Percentiles rank a stretch among this genome's conserved stretches.
phyloP scores from a whole-genome alignment of 106 monocot species.

The Dioscorea zingiberensis region DNA sequence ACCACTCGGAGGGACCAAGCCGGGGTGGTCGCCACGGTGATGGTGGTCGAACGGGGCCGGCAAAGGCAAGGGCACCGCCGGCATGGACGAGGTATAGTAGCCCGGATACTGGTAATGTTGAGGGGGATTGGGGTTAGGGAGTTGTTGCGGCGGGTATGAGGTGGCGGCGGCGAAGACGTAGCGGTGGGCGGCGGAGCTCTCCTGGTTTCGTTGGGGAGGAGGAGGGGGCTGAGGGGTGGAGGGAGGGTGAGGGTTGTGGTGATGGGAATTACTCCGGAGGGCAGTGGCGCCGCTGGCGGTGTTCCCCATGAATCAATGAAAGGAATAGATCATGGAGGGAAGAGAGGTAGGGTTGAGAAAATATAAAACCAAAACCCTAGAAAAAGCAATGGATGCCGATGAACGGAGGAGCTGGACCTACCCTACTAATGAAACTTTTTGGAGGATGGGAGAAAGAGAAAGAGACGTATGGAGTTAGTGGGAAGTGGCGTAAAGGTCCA shows the following conservation, averaged over 20 bases:
- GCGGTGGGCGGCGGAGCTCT: slow-evolving; percentile 36
- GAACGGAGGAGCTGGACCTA: too few species aligned
- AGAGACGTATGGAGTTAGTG: too few species aligned
- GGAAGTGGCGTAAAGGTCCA: too few species aligned
- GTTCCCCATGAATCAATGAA: too few species aligned
- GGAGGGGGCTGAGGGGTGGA: slow-evolving; percentile 19
- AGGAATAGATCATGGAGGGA: too few species aligned
- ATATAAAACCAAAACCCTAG: too few species aligned
- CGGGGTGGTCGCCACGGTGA: slow-evolving; percentile 31
- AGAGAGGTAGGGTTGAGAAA: too few species aligned
- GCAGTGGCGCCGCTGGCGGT: slow-evolving; percentile 12
- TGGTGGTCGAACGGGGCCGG: slow-evolving; percentile 65
- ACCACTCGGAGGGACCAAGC: slow-evolving; percentile 3
- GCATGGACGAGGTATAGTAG: slow-evolving; percentile 52
- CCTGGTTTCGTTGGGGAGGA: slow-evolving; percentile 10
- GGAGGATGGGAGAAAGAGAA: too few species aligned
- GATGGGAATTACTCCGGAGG: slow-evolving; percentile 16
- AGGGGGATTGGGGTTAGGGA: slow-evolving; percentile 47
- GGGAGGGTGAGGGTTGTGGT: slow-evolving; percentile 12
- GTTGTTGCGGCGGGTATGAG: slow-evolving; percentile 58
- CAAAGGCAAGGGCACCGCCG: slow-evolving; percentile 33
- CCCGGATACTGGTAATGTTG: slow-evolving; percentile 37
- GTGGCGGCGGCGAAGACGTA: slow-evolving; percentile 72
- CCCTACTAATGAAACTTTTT: too few species aligned
- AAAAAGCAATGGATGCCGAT: too few species aligned